Percentiles rank a stretch among this genome's conserved stretches.
phyloP scores from a whole-genome alignment of 2,329 filamentous ascomycete genomes.

The Didymellaceae sp. region DNA sequence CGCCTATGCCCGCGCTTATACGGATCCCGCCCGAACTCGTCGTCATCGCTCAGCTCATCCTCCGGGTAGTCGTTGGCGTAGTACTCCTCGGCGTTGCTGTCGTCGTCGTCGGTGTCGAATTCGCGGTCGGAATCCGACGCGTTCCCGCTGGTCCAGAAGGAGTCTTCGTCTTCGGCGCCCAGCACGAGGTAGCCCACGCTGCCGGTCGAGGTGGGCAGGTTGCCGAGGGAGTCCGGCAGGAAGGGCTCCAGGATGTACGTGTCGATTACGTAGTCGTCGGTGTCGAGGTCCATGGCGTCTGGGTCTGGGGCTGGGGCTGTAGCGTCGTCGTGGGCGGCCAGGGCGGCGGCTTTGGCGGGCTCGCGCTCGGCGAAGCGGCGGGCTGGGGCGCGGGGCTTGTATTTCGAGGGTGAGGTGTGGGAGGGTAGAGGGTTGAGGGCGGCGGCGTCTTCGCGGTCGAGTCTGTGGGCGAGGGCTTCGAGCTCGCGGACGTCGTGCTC shows the following conservation, averaged over 20 bases:
- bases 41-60: conserved; percentile 76
- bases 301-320: no score
- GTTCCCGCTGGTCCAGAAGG: conserved; percentile 64
- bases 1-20: conserved; percentile 50
- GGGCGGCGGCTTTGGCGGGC: conserved; percentile 34
- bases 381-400: conserved; percentile 44
- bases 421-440: conserved; percentile 15
- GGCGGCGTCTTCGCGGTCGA: conserved; percentile 36
- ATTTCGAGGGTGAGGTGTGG: conserved; percentile 31
- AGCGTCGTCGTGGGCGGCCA: conserved; percentile 25
- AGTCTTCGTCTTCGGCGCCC: conserved; percentile 57
- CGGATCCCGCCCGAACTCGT: conserved; percentile 61
- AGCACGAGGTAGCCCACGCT: conserved; percentile 57
- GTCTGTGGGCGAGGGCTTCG: conserved; percentile 41
- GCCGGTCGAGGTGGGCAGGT: conserved; percentile 30
- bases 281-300: conserved; percentile 49
- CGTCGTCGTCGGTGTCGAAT: conserved; percentile 67
- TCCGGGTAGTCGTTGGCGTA: conserved; percentile 83
- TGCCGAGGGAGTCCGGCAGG: conserved; percentile 44
- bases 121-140: conserved; percentile 52
- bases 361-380: conserved; percentile 45
- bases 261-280: conserved; percentile 66
- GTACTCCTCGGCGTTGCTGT: conserved; percentile 75
- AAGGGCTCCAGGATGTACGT: conserved; percentile 62
- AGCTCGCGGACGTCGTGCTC: conserved; percentile 41